Base-by-base conservation (phyloP, 2,329 filamentous ascomycete species). In the Orbilia blumenaviensis region DNA sequence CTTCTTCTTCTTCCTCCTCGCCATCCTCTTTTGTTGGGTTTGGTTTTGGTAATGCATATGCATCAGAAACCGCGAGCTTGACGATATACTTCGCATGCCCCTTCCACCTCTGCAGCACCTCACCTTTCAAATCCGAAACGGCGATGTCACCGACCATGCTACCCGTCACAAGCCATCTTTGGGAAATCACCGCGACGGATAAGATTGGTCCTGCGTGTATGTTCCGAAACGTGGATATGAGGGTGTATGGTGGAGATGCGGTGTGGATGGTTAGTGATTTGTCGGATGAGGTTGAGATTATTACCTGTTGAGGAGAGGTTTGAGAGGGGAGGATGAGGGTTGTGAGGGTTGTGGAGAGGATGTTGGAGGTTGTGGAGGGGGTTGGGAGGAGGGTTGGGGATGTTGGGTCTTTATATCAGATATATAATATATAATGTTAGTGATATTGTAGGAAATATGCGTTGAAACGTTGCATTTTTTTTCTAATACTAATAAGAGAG, bases 231-330 rank as follows among this genome's bases (percentile, higher is more conserved):
- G 73, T 74, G 38, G 61, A 62, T 16, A 80, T 32, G 54, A 78
- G 74, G 14, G 38, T 16, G 50, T 78, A 46, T 10, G 75, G 64
- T 46, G 62, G 34, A 32, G 44, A 60, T n/a, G 73, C 69, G 8
- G 38, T 44, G 80, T 86, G 85, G 34, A 85, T 81, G 80, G 86
- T 84, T 0, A 87, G 82, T 36, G 83, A 83, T 80, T 86, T 86
- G 42, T 79, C 79, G 21, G 81, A 80, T 48, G 83, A 80, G 1
- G 83, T 78, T 21, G 77, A 62, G 32, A 80, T 78, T 23, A 80
- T 63, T 56, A 77, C 72, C 10, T 58, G 41, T 25, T 72, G 60
- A 1, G 42, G 14, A 84, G 82, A 0, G 80, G 54, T 10, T 18
- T 16, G 76, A 0, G 80, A 36, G 5, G 50, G 25, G 18, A 77